These are phyloP conservation scores for Penicillium egyptiacum DNA, from an alignment of 495 filamentous ascomycete genomes.

Conservation along the genomic window DNA sequence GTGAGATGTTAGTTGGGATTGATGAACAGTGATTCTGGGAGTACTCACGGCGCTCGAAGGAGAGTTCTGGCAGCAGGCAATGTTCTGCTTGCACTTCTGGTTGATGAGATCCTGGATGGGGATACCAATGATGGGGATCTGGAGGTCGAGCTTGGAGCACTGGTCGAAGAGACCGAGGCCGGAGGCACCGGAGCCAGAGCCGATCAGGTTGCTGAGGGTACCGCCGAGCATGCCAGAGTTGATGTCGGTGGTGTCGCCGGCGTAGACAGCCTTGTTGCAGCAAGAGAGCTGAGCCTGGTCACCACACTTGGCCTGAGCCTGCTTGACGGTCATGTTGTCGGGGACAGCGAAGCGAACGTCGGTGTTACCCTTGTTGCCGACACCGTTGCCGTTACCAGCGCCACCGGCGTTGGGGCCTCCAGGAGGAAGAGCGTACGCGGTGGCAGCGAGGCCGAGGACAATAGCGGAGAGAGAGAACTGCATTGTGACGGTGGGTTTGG, in stretches of 20 bases:
- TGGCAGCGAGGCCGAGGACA: constrained; percentile 33
- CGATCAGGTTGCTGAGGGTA: constrained; percentile 33
- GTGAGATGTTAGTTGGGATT: constrained; percentile 10
- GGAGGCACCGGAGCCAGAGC: constrained; percentile 30
- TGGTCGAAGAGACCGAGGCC: constrained; percentile 42
- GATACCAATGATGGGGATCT: constrained; percentile 25
- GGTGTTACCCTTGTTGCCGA: constrained; percentile 33
- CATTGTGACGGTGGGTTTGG: constrained; percentile 44
- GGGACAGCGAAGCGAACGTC: constrained; percentile 37
- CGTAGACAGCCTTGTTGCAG: constrained; percentile 50
- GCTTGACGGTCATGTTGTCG: constrained; percentile 45
- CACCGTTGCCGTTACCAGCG: constrained; percentile 19
- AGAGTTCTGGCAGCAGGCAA: constrained; percentile 53
- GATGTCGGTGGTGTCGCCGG: constrained; percentile 40
- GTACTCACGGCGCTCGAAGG: constrained; percentile 36
- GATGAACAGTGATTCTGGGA: not conserved
- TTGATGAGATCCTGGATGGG: constrained; percentile 43
- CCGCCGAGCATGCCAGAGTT: constrained; percentile 33
- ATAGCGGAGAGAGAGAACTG: constrained; percentile 33
- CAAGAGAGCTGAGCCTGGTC: constrained; percentile 47
- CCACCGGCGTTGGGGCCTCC: constrained; percentile 11
- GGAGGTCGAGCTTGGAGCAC: constrained; percentile 37
- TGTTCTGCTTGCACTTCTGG: constrained; percentile 52
- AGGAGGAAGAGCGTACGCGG: constrained; percentile 31
- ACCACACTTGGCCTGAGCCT: constrained; percentile 52